Conservation (phyloP, 2,329 filamentous ascomycete species). For the Nemania abortiva region DNA sequence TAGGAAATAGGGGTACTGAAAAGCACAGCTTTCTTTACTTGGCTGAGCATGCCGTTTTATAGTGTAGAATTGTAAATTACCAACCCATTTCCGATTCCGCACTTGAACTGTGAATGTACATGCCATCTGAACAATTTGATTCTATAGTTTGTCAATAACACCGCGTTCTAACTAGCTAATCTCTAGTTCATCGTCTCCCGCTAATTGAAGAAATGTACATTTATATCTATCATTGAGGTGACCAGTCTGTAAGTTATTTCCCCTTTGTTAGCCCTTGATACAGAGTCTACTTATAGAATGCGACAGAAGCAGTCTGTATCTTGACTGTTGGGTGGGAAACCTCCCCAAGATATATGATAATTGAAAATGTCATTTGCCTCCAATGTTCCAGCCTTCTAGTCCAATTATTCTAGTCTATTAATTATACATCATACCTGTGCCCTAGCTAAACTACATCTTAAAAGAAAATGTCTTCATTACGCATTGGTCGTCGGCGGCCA, state of each 20-base stretch:
- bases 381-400: conserved; percentile 9
- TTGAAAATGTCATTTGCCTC: neutral
- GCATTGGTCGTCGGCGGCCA: conserved; percentile 56
- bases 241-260: no score
- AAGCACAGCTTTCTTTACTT: conserved; percentile 39
- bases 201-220: no score
- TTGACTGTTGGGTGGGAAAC: neutral
- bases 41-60: conserved; percentile 35
- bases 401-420: neutral
- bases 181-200: neutral
- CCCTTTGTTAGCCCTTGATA: no score
- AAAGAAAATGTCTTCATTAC: conserved; percentile 1
- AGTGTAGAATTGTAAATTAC: conserved; percentile 40
- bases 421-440: neutral
- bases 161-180: neutral
- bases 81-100: conserved; percentile 25
- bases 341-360: neutral
- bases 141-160: neutral
- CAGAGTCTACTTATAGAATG: no score
- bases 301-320: no score
- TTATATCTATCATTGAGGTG: no score
- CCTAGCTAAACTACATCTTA: neutral
- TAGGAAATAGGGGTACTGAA: conserved; percentile 51
- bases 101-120: conserved; percentile 3
- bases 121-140: neutral